A percentile compares a stretch with the other conserved stretches of the same genome.
These are phyloP conservation scores for Phytophthora citricola DNA, from an alignment of 352 stramenopile species.

Conservation along the genomic window DNA sequence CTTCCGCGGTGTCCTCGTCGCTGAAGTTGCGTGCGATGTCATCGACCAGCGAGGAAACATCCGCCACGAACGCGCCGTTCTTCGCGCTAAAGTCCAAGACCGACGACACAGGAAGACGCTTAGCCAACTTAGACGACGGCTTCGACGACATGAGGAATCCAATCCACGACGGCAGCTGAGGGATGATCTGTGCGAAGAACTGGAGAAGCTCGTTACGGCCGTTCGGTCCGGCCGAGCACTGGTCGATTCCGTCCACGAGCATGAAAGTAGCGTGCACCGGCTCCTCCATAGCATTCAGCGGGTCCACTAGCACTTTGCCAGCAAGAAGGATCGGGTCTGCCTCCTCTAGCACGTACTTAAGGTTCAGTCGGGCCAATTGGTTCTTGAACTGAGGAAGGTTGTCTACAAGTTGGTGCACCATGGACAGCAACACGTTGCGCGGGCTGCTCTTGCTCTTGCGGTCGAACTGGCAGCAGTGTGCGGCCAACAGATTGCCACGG, in stretches of 20 bases:
- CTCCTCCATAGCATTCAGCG: constrained; percentile 71
- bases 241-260: constrained; percentile 78
- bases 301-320: constrained; percentile 79
- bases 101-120: constrained; percentile 69
- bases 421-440: constrained; percentile 76
- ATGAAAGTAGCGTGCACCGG: constrained; percentile 68
- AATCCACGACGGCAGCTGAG: constrained; percentile 74
- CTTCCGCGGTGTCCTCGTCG: constrained; percentile 47
- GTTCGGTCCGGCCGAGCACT: constrained; percentile 48
- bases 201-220: constrained; percentile 74
- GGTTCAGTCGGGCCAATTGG: constrained; percentile 82
- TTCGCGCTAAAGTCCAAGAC: constrained; percentile 76
- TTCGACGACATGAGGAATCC: constrained; percentile 78
- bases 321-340: constrained; percentile 71
- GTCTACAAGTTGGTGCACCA: constrained; percentile 83
- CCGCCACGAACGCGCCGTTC: constrained; percentile 66
- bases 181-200: constrained; percentile 66
- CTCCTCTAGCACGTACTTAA: constrained; percentile 85
- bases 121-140: constrained; percentile 62
- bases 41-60: constrained; percentile 60
- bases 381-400: constrained; percentile 80
- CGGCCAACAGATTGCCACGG: constrained; percentile 57
- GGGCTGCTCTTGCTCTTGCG: constrained; percentile 73
- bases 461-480: constrained; percentile 84
- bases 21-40: constrained; percentile 65